Evolutionary conservation across 495 filamentous ascomycete genomes (phyloP), one percentile per base, ranked within the genome.

Genomic region (Chaetomium cochliodes): DNA sequence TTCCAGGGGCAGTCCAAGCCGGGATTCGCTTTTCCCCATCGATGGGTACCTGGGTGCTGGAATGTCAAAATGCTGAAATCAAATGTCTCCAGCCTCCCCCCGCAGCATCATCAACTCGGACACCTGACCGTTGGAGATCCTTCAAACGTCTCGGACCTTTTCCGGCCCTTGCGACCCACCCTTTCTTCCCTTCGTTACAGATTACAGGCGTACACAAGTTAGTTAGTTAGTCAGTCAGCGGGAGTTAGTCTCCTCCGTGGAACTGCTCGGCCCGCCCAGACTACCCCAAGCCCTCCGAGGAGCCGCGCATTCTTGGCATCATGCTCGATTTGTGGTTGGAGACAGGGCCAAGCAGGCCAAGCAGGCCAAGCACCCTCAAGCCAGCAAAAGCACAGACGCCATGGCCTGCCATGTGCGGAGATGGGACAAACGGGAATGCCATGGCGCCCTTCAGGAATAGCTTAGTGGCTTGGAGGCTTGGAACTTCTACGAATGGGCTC

Each of bases 271-370:
- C 12, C 37, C 33, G 33, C 54, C 54, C 33, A 57, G 54, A 53
- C 51, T 42, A 28, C 4, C 28, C 58, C 59, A 54, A 55, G 41
- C 12, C 16, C 23, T 9, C 58, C 53, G 58, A 55, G 50, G 58
- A 66, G 57, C 64, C 64, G 58, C 51, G 28, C 49, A 33, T 51
- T 15, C 64, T 66, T 66, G 64, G 64, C 64, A 9, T 20, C 15
- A 57, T 62, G 52, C 55, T 20, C 53, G 22, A 15, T 25, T 62
- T 33, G 26, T 30, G n/a, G 15, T n/a, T n/a, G 37, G 47, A 39
- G 58, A 39, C 44, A 15, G 11, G 44, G 47, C 46, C 58, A 39
- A 61, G 58, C 26, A 47, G 22, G 51, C 25, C 33, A 37, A 37
- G 33, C 33, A 37, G 6, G 9, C 33, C 33, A 9, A 7, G 5